Evolutionary conservation across 2,329 filamentous ascomycete species (phyloP).

Genomic region (Westerdykella sp.): DNA sequence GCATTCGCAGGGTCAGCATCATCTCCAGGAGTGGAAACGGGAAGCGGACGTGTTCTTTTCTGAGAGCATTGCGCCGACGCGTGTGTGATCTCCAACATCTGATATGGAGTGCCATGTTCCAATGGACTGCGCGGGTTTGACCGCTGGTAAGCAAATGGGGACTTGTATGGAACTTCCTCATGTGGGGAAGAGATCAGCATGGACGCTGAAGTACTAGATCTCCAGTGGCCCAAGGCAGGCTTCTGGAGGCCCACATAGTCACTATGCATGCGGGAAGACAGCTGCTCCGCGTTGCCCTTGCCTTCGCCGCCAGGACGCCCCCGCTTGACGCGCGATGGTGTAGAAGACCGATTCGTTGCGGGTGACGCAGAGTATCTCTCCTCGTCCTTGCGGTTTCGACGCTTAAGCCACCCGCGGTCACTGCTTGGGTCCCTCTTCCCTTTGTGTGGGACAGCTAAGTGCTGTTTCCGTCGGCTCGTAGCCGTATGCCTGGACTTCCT

Average conservation of each 20-base stretch:
- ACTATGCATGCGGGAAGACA: no score
- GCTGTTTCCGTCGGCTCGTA: slow-evolving; percentile 3
- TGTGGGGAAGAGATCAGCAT: slow-evolving; percentile 19
- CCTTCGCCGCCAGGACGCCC: neutral
- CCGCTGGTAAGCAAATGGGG: neutral
- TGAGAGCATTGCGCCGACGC: no score
- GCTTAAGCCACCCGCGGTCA: no score
- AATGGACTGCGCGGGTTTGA: neutral
- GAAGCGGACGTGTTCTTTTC: no score
- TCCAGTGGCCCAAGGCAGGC: slow-evolving; percentile 1
- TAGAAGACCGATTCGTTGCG: slow-evolving; percentile 16
- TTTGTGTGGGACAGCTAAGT: neutral
- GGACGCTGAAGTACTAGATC: slow-evolving; percentile 19
- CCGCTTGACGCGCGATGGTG: slow-evolving; percentile 8
- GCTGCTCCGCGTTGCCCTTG: neutral
- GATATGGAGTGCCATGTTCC: neutral
- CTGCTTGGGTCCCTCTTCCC: no score
- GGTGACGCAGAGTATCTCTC: neutral
- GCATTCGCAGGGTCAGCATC: no score
- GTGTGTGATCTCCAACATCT: neutral
- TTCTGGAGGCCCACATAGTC: no score
- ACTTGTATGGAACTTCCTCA: neutral
- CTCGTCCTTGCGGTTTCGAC: no score
- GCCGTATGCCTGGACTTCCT: slow-evolving; percentile 2
- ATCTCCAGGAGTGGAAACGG: no score